A percentile compares a stretch with the other conserved stretches of the same genome.
phyloP scores from a whole-genome alignment of 2,329 filamentous ascomycete genomes.

The Neofusicoccum sp. region DNA sequence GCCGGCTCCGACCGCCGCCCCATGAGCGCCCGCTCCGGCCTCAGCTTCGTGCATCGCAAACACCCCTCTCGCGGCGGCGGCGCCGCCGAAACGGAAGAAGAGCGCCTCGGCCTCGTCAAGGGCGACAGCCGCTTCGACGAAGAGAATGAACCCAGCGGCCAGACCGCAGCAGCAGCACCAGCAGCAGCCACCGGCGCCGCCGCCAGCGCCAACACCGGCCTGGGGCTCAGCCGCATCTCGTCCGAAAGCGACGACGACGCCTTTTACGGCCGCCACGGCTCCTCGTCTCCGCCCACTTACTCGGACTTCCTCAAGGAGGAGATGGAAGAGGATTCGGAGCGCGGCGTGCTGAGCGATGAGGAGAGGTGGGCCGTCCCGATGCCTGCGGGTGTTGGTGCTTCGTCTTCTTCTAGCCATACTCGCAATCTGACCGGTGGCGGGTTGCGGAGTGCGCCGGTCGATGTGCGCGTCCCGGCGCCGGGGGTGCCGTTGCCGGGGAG shows the following conservation, averaged over 20 bases:
- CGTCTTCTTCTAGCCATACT: not conserved
- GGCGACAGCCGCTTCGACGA: slow-evolving; percentile 50
- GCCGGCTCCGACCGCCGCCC: slow-evolving; percentile 21
- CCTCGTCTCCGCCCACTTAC: not conserved
- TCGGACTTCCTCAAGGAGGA: slow-evolving; percentile 3
- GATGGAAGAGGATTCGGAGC: slow-evolving; percentile 1
- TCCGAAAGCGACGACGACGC: slow-evolving; percentile 7
- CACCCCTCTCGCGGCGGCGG: slow-evolving; percentile 31
- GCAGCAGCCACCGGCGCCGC: not conserved
- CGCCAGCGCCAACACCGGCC: not conserved
- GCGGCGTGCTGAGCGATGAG: slow-evolving; percentile 9
- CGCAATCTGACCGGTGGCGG: slow-evolving; percentile 6
- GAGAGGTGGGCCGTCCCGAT: slow-evolving; percentile 9
- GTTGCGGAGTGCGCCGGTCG: not conserved
- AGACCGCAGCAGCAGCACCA: not conserved
- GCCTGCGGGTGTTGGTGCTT: not conserved
- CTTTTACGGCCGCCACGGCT: slow-evolving; percentile 11
- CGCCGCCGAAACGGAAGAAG: slow-evolving; percentile 67
- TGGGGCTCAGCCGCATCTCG: not conserved
- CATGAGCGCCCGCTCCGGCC: slow-evolving; percentile 25
- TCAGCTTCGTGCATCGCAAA: slow-evolving; percentile 26
- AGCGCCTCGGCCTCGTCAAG: slow-evolving; percentile 77
- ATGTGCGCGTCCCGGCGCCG: slow-evolving; percentile 8
- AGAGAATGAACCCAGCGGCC: not conserved
- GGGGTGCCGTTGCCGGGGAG: not conserved